Evolutionary conservation across 768 basidiomycete species (phyloP).

Genomic region (Leccinellum rugosiceps): DNA sequence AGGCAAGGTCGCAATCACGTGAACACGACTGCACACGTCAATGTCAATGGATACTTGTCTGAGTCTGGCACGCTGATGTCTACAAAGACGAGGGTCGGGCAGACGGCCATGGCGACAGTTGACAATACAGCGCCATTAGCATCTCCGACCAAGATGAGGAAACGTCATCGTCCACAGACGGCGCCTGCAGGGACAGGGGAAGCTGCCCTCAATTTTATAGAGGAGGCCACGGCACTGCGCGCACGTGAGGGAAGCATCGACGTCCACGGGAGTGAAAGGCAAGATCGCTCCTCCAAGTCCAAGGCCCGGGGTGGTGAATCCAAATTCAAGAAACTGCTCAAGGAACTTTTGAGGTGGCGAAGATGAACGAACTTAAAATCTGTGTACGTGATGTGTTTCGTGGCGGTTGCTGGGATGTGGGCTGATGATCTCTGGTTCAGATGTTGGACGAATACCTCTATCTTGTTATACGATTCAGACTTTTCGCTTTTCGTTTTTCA

Average conservation of each 20-base stretch:
- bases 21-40: not conserved
- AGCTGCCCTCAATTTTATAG: slow-evolving; percentile 12
- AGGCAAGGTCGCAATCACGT: not conserved
- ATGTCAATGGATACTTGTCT: not conserved
- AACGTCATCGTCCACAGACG: slow-evolving; percentile 24
- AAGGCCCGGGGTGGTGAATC: slow-evolving; percentile 5
- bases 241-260: slow-evolving; percentile 2
- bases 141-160: slow-evolving; percentile 5
- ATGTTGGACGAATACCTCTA: not conserved
- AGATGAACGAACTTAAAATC: not conserved
- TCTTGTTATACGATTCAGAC: not conserved
- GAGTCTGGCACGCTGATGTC: not conserved
- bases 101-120: not conserved
- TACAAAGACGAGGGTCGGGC: not conserved
- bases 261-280: not conserved
- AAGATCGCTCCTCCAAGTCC: not conserved
- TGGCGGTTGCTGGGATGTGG: not conserved
- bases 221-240: slow-evolving; percentile 6
- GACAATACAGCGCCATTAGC: not conserved
- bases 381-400: slow-evolving; percentile 4
- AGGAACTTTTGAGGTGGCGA: slow-evolving; percentile 16
- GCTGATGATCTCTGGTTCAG: slow-evolving; percentile 1
- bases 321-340: slow-evolving; percentile 15
- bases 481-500: not conserved
- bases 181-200: slow-evolving; percentile 18